Evolutionary conservation across 257 asterid genomes (phyloP), one percentile per base, ranked within the genome.

Genomic region (Ilex aquifolium): DNA sequence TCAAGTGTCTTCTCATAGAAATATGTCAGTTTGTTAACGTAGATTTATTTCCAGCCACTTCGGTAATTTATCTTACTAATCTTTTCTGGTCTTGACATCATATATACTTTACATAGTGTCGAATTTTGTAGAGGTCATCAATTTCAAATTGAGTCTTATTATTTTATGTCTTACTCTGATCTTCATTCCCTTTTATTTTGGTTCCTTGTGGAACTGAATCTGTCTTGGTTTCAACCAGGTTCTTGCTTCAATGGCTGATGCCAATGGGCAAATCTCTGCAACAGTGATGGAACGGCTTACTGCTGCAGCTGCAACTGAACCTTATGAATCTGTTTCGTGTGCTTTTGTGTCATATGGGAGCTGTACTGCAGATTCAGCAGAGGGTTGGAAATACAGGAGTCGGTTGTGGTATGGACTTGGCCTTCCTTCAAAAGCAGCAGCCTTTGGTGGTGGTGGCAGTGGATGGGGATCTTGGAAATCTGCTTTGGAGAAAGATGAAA

Each of bases 351-450:
- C 99, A 30, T 92, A 92, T 62, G 99, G 99, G 68, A 89, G 99
- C 74, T 82, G 94, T 57, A 82, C 82, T 56, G 56, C 77, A 71
- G 97, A 92, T 79, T 77, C 89, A 76, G 83, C 96, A 30, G 95
- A 89, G 61, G 97, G 99, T 69, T 92, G 99, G 99, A 92, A 87
- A 73, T 89, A 79, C 80, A 82, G 99, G 83, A 92, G 99, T 78
- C 83, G 94, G 53, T 76, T 89, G 72, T 92, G 99, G 97, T 92
- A 79, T 73, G 95, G 96, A 59, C 90, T 87, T 63, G 99, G 94
- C 62, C 77, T 76, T 72, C 83, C 96, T 68, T 73, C 80, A 44
- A 75, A 81, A 50, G 31, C 80, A 50, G 76, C 85, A 44, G 75
- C 49, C 64, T 83, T 81, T 63, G 97, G 97, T 61, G 99, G 91